Base-by-base conservation (phyloP, 1,284 basidiomycete species). In the Rugosomyces carneus region DNA sequence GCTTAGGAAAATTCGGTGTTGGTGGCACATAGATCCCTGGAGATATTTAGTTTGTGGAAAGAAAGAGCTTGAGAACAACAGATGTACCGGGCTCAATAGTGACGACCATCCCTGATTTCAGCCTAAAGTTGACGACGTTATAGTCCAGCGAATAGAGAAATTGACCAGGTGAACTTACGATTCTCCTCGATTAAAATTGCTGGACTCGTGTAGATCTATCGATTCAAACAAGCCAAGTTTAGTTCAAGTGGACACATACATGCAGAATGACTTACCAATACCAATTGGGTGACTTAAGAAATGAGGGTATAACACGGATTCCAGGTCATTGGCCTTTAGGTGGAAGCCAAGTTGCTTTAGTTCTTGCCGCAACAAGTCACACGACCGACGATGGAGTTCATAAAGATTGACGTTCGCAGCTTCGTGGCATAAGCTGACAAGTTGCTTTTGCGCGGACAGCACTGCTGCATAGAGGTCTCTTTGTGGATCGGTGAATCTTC, bases 401-500 rank as follows among this genome's bases (percentile, higher is more conserved):
- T 90, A 78, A 42, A 97, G 63, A 19, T 63, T 67, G 24, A 66
- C 50, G 2, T 63, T 60, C 3, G 60, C 55, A 15, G 53, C 60
- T 48, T 84, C 82, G 2, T 74, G 73, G 59, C 87, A 90, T 2
- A 81, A 61, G 1, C 63, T 59, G 21, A 90, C 72, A 45, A 89
- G 77, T 11, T 72, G 66, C 58, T 90, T 90, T 57, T 92, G 85
- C 0, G 78, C 84, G 11, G 76, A 69, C n/a, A 93, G 73, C 2
- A 93, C 80, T 5, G 87, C 90, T 7, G 80, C 71, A 67, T 99
- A 99, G 9, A 99, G 77, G 47, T 94, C 93, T 20, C 75, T 72
- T 61, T 99, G 96, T 1, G 93, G 72, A 0, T 72, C 58, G 1
- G 83, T 84, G 64, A 98, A 99, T 19, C 60, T 72, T 0, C 93